Evolutionary conservation across 2,329 filamentous ascomycete genomes (phyloP), one percentile per base, ranked within the genome.

Genomic region (Tolypocladium guangdongense): DNA sequence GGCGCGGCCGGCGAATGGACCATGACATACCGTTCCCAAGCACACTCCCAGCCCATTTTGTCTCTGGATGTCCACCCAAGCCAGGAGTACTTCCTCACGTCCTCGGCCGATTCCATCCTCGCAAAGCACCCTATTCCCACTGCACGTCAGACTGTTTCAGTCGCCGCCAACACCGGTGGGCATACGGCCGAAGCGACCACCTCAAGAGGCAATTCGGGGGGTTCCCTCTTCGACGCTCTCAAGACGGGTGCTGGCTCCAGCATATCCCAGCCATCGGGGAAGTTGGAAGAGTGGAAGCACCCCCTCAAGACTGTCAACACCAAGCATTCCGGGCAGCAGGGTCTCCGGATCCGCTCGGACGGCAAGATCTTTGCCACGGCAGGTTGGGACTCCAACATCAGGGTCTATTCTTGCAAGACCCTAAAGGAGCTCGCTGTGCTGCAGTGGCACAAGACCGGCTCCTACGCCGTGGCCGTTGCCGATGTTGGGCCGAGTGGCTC

Each of bases 391-490:
- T 79, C 83, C 1, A 82, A 84, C 49, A 75, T 91, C 1, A 78
- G 93, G 10, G 83, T 97, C 1, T 99, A 97, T 68, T 87, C 86
- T 3, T 72, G 78, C 48, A 90, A 86, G 68, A 87, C 83, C 0
- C 78, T 97, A 75, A 88, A 86, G 63, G 91, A 97, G 68, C 70
- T 97, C 12, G 93, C 92, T 0, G 90, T 96, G 52, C 72, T 97
- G 58, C 95, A 95, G 69, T 97, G 92, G 92, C 93, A 97, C 69
- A 84, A 86, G 60, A 86, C 88, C 35, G 91, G 91, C 1, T 91
- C 89, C 58, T 96, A 93, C 70, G 81, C 88, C 4, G 78, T 88
- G 20, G 84, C 82, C 0, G 95, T 97, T 72, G 84, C 81, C 1
- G 63, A 70, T 27, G 59, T 82, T 0, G 57, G 55, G 7, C 57